Percentiles rank a stretch among this genome's conserved stretches.
Evolutionary conservation across 2,329 filamentous ascomycete genomes (phyloP).

Genomic region (Microsporum canis): DNA sequence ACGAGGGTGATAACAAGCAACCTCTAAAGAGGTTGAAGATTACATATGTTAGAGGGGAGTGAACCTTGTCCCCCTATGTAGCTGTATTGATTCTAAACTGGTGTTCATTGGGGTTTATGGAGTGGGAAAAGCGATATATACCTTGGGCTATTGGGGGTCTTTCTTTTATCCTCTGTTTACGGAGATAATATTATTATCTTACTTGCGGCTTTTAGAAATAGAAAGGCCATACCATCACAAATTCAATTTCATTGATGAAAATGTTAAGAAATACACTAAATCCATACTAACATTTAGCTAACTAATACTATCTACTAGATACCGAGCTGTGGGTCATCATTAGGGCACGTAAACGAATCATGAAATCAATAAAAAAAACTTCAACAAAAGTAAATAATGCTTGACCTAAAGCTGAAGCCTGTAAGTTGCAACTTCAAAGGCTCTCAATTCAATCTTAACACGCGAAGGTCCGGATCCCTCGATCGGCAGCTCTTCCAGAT

Average conservation of each 20-base stretch:
- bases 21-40: constrained; percentile 36
- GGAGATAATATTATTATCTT: not conserved
- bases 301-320: not conserved
- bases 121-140: not conserved
- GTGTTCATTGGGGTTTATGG: not conserved
- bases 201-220: not conserved
- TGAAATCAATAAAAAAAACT: not conserved
- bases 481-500: constrained; percentile 55
- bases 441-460: constrained; percentile 55
- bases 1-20: constrained; percentile 27
- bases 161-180: not conserved
- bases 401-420: constrained; percentile 45
- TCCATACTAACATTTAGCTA: not conserved
- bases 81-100: not conserved
- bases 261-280: not conserved
- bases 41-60: constrained; percentile 32
- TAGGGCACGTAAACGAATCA: not conserved
- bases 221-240: not conserved
- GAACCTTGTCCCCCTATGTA: not conserved
- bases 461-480: constrained; percentile 26
- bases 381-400: not conserved
- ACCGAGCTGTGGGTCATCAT: not conserved
- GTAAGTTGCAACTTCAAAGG: constrained; percentile 80
- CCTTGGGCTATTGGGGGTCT: not conserved
- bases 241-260: not conserved